A percentile compares a stretch with the other conserved stretches of the same genome.
phyloP scores from a whole-genome alignment of 768 basidiomycete species.

The Mycena leptocephala region DNA sequence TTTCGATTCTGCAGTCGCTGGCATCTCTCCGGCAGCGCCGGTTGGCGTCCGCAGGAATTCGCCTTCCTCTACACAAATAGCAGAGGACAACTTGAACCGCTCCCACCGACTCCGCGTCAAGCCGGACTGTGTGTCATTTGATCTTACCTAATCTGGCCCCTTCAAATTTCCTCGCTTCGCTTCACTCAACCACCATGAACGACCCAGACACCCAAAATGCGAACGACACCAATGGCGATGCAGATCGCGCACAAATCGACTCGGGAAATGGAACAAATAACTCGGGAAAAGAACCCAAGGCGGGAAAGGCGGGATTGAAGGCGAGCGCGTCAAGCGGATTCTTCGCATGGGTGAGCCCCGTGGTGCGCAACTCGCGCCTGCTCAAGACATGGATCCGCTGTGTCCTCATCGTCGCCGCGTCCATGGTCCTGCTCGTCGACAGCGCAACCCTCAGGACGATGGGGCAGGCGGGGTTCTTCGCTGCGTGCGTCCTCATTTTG shows the following conservation, averaged over 20 bases:
- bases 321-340: neutral
- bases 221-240: neutral
- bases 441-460: slow-evolving; percentile 49
- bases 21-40: too few species aligned
- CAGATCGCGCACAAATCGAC: neutral
- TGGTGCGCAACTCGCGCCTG: slow-evolving; percentile 50
- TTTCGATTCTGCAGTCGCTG: too few species aligned
- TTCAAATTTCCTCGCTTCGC: too few species aligned
- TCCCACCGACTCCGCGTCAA: too few species aligned
- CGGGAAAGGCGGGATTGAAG: neutral
- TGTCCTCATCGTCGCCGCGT: slow-evolving; percentile 48
- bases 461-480: slow-evolving; percentile 61
- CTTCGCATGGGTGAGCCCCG: slow-evolving; percentile 53
- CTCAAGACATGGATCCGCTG: slow-evolving; percentile 61
- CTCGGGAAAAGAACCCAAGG: too few species aligned
- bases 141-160: too few species aligned
- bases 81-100: too few species aligned
- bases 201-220: too few species aligned
- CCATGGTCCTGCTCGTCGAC: slow-evolving; percentile 55
- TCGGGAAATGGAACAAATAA: neutral
- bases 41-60: too few species aligned
- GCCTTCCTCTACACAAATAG: too few species aligned
- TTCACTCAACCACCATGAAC: too few species aligned
- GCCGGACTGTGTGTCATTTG: too few species aligned
- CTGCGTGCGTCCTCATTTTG: slow-evolving; percentile 40